phyloP scores from a whole-genome alignment of 2,329 filamentous ascomycete genomes.

The Colletotrichum orchidophilum region DNA sequence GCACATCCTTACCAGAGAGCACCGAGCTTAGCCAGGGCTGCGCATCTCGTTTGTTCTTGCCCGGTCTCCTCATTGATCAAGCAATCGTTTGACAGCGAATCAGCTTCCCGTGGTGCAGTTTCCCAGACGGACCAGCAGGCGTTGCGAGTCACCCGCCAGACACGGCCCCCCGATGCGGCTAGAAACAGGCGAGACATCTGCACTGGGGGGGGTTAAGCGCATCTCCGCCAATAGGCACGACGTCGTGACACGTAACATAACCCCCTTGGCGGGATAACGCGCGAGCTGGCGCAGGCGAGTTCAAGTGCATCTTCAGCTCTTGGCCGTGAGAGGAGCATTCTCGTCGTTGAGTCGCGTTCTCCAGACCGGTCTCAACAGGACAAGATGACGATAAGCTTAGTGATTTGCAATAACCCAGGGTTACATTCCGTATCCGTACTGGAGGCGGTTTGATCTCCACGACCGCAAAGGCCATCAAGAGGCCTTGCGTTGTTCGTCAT shows the following conservation, averaged over 20 bases:
- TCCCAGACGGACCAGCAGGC: not conserved
- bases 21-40: not conserved
- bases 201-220: not conserved
- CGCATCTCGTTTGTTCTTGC: not conserved
- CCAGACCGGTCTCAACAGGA: not conserved
- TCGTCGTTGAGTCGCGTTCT: not conserved
- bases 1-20: conserved; percentile 12
- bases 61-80: not conserved
- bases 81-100: not conserved
- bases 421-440: conserved; percentile 23
- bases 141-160: conserved; percentile 14
- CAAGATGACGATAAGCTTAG: not conserved
- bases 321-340: not conserved
- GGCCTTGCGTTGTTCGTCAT: conserved; percentile 16
- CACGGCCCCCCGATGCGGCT: not conserved
- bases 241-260: not conserved
- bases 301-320: not conserved
- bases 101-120: not conserved
- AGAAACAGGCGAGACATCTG: not conserved
- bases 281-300: not conserved
- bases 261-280: not conserved
- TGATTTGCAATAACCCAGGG: conserved; percentile 14
- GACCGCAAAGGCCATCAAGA: conserved; percentile 28
- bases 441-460: conserved; percentile 17
- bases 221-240: not conserved